Conservation (phyloP, 1,284 basidiomycete genomes). For the Vanrija sp. region DNA sequence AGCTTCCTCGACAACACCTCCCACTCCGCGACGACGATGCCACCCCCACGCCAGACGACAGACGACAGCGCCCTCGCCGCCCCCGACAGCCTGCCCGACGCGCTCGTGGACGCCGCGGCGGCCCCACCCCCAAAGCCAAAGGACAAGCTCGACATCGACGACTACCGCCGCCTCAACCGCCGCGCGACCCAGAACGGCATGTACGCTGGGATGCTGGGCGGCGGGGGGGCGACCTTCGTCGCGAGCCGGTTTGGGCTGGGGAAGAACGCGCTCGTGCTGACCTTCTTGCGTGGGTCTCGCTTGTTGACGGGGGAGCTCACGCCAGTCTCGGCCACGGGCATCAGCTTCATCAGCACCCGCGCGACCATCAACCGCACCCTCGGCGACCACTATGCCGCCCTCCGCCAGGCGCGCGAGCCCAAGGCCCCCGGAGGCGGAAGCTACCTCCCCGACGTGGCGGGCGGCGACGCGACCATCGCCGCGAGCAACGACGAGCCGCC, state of each 20-base stretch:
- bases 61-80: no score
- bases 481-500: not conserved
- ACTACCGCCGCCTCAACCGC: constrained; percentile 12
- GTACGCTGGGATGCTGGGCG: constrained; percentile 16
- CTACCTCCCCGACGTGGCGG: not conserved
- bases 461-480: not conserved
- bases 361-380: constrained; percentile 18
- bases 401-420: not conserved
- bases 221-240: constrained; percentile 11
- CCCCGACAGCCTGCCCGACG: not conserved
- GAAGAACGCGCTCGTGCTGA: constrained; percentile 24
- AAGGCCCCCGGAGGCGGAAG: not conserved
- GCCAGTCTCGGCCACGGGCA: constrained; percentile 25
- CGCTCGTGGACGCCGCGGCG: constrained; percentile 8
- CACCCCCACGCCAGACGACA: no score
- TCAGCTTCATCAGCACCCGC: constrained; percentile 26
- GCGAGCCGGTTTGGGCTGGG: constrained; percentile 9
- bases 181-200: constrained; percentile 19
- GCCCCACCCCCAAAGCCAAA: not conserved
- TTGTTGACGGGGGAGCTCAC: not conserved
- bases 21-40: no score
- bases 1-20: no score
- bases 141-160: constrained; percentile 11
- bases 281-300: constrained; percentile 25
- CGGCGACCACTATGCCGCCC: constrained; percentile 7